Evolutionary conservation across 495 filamentous ascomycete species (phyloP), one percentile per base, ranked within the genome.

Genomic region (Cercophora samala): DNA sequence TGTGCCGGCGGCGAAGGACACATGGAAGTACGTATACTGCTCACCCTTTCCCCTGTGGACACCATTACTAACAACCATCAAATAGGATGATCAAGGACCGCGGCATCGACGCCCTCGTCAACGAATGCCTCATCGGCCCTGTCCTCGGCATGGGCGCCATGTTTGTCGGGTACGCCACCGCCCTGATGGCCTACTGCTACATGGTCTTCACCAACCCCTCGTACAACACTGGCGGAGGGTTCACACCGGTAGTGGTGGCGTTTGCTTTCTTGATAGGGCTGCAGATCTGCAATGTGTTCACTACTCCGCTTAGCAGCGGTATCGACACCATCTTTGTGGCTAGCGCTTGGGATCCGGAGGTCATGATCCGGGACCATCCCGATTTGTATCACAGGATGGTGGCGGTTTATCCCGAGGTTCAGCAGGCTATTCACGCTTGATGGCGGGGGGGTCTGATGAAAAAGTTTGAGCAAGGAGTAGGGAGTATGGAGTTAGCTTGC

Each of bases 71-170:
- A 79, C 72, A 15, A 68, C 32, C 60, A 60, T 25, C 63, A 15
- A 19, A 62, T 66, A 82, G 77, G 4, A 91, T 97, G 89, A 91
- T 97, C 83, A 93, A 91, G 71, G 87, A 96, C 73, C 91, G 93
- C 42, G 94, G 94, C 26, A 87, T 98, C 64, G 93, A 97, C 71
- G 92, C 91, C 8, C 84, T 97, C 5, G 84, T 96, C 69, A 93
- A 94, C 76, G 93, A 97, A 72, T 96, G 91, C 73, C 85, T 98
- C 25, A 90, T 97, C 68, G 91, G 92, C 0, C 93, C 93, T 0
- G 93, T 98, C 18, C 80, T 98, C n/a, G 91, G 85, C 51, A 93
- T 96, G 87, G 93, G 92, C 59, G 87, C 90, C 2, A 87, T 88
- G 0, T 94, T 94, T 68, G 89, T 96, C 51, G 91, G 86, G 4